Evolutionary conservation across 2,329 filamentous ascomycete genomes (phyloP).

Genomic region (Ilyonectria robusta): DNA sequence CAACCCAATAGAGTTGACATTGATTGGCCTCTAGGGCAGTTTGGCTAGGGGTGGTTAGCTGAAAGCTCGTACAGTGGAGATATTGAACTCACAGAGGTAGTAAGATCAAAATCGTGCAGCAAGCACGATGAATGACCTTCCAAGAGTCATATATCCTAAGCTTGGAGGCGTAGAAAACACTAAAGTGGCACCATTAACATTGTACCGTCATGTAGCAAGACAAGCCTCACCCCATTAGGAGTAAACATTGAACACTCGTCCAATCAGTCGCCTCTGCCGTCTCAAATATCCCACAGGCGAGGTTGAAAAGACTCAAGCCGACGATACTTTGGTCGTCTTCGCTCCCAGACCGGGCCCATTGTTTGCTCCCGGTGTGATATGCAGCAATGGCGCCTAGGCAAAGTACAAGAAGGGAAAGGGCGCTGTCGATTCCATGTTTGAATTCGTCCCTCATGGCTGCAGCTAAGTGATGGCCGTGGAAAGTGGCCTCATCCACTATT

Average conservation of each 20-base stretch:
- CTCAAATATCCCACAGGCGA: slow-evolving; percentile 28
- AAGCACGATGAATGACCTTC: slow-evolving; percentile 31
- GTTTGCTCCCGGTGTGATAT: slow-evolving; percentile 17
- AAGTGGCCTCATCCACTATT: slow-evolving; percentile 26
- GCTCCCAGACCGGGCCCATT: slow-evolving; percentile 13
- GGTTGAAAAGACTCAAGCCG: slow-evolving; percentile 27
- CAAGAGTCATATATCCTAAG: slow-evolving; percentile 32
- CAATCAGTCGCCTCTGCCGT: slow-evolving; percentile 22
- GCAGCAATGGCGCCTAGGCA: slow-evolving; percentile 22
- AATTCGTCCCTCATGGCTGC: slow-evolving; percentile 14
- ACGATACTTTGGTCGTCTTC: slow-evolving; percentile 10
- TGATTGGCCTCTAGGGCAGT: slow-evolving; percentile 27
- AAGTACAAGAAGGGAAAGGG: slow-evolving; percentile 22
- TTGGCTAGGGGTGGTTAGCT: not conserved
- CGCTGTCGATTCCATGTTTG: slow-evolving; percentile 15
- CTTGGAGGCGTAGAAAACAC: slow-evolving; percentile 32
- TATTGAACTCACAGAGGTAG: slow-evolving; percentile 16
- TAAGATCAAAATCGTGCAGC: slow-evolving; percentile 29
- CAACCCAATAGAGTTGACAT: slow-evolving; percentile 36
- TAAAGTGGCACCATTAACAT: not conserved
- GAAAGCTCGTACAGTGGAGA: accelerated
- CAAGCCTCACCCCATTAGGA: slow-evolving; percentile 31
- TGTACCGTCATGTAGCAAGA: not conserved
- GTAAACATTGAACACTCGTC: slow-evolving; percentile 31
- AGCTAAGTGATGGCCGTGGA: slow-evolving; percentile 21